Evolutionary conservation across 306 rosid species (phyloP), one percentile per base, ranked within the genome.

Genomic region (Dalbergia cultrata): DNA sequence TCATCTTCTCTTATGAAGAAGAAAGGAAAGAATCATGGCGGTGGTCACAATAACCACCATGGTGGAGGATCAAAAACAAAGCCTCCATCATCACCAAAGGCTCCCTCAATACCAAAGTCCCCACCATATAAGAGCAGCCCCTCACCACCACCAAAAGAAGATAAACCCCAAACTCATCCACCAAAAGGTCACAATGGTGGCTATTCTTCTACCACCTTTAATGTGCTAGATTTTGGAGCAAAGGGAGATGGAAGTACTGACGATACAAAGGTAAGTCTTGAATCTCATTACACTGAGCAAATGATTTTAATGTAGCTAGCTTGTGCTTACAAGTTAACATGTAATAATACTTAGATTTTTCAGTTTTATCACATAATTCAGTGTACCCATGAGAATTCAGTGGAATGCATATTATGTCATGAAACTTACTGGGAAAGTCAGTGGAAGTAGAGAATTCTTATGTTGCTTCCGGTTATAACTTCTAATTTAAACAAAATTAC

Each of bases 161-260:
- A 66, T 16, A 11, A n/a, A 44, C 86, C 87, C 13, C 65, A 83
- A 50, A 59, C 62, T 70, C 89, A 89, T 3, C 93, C 94, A 12
- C 87, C 94, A n/a, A 88, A 82, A 39, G 72, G 43, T 64, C 35
- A 80, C 82, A 82, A 76, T 35, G 84, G 84, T 44, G 87, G 82
- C 4, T 50, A 4, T 50, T 79, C 70, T 71, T 80, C 94, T 43
- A 34, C 87, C 70, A 70, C 81, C 69, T 76, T 82, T 21, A 90
- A 89, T 81, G 99, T 95, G 80, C 83, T 90, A 12, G 78, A 92
- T 87, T 95, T 93, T 82, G 99, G 99, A 72, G 99, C 99, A 14
- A 89, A 87, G 82, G 99, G 99, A 14, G 88, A 95, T 68, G 99
- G 97, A 47, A 79, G 61, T 39, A 70, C 89, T 17, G 99, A 93